Evolutionary conservation across 1,284 basidiomycete genomes (phyloP), one percentile per base, ranked within the genome.

Genomic region (Anthracocystis setariae): DNA sequence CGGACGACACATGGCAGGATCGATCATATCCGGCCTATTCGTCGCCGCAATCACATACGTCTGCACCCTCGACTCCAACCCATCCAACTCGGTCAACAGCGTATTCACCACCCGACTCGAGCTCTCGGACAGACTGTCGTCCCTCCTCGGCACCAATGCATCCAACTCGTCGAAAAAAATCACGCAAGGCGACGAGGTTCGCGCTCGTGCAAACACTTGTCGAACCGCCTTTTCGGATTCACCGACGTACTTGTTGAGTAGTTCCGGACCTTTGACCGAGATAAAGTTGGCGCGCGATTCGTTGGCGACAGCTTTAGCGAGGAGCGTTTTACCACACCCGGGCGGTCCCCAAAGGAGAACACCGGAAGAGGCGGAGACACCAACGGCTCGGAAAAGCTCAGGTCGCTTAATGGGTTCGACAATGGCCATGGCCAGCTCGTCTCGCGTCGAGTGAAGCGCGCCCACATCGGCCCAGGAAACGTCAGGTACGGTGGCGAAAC

Each of bases 11-110:
- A 98, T 97, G 4, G 95, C 95, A 0, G 95, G 95, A 81, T 98
- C 95, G 70, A 98, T 94, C 89, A 98, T 97, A 85, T 98, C 95
- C 0, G 95, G 95, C n/a, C 95, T 87, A 84, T 98, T 98, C 5
- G 95, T 98, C 1, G 95, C 95, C 0, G 91, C 95, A 71, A 98
- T 94, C 24, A 98, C 94, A 80, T 95, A 97, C 52, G 98, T 94
- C 92, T 94, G 62, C 15, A 76, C 79, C 17, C 94, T 89, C 0
- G 90, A 86, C 73, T 96, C 93, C 32, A 98, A 89, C 0, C 95
- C 95, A 79, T 98, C 95, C 24, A 98, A 89, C 84, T 98, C 95
- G 1, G 95, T 97, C 2, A 98, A 87, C 8, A 98, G 89, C 0
- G 94, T 98, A 84, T 98, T 98, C 70, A 98, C 95, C 5, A 98